A percentile compares a stretch with the other conserved stretches of the same genome.
Evolutionary conservation across 305 asterid genomes (phyloP).

Genomic region (Fraxinus sp.): DNA sequence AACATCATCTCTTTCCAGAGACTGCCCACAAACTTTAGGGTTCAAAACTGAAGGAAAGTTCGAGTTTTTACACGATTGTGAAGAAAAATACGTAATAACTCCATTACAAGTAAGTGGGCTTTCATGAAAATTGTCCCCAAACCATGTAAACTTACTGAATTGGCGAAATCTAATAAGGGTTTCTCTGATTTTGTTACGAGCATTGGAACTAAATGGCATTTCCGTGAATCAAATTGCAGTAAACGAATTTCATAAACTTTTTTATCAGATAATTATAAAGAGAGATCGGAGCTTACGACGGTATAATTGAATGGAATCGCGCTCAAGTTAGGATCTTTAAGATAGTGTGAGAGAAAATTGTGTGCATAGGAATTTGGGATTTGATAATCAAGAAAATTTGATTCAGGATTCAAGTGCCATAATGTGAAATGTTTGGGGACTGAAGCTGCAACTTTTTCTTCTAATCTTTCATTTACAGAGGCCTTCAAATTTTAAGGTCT

Average conservation of each 20-base stretch:
- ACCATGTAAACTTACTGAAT: conserved; percentile 23
- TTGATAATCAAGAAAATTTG: not conserved
- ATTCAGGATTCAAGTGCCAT: not conserved
- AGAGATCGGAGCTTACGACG: conserved; percentile 14
- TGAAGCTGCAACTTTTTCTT: not conserved
- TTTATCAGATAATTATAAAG: not conserved
- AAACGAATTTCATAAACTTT: not conserved
- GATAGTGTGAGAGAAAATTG: not conserved
- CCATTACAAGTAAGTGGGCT: conserved; percentile 20
- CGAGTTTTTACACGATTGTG: conserved; percentile 22
- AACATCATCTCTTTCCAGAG: conserved; percentile 23
- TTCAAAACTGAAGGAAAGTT: conserved; percentile 13
- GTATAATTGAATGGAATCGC: not conserved
- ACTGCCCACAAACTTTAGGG: conserved; percentile 21
- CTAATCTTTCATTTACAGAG: not conserved
- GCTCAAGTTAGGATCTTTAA: not conserved
- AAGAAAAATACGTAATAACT: conserved; percentile 29
- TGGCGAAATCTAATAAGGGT: conserved; percentile 20
- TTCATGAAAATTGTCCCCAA: conserved; percentile 16
- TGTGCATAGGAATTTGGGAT: not conserved
- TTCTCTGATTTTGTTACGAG: conserved; percentile 10
- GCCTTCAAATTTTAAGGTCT: not conserved
- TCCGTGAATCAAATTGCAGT: not conserved
- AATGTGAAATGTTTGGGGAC: not conserved
- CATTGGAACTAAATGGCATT: conserved; percentile 28